Base-by-base conservation (phyloP, 768 basidiomycete species). In the Tephrocybe sp. region DNA sequence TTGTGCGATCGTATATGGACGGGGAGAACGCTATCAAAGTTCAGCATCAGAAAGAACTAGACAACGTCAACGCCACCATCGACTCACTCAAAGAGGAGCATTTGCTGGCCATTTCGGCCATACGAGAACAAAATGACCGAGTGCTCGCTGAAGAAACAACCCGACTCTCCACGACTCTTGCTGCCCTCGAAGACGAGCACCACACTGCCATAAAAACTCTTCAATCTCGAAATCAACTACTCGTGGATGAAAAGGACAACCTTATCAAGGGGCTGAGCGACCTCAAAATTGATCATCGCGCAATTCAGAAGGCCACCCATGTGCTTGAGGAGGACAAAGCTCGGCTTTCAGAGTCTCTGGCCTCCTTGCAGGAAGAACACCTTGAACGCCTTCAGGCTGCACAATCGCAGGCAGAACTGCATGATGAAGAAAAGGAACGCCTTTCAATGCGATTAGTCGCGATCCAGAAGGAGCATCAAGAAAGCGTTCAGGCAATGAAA, bases 141-240 rank as follows among this genome's bases (percentile, higher is more conserved):
- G 58, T 49, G 2, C 52, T 85, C 15, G 54, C 61, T 4, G 73
- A 79, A 51, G 81, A 85, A 61, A 78, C 74, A 34, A 68, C 69
- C 28, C 74, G 68, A 30, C 70, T 83, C 32, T 61, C 71, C 20
- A 62, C 65, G 4, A 63, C 71, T 3, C 53, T 87, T 18, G 73
- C 76, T n/a, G 80, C 85, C 11, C 56, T 64, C 3, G 72, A 79
- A 48, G 81, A 84, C 58, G 77, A 75, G 33, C 68, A 73, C 39
- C 74, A 68, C 33, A 71, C 69, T 25, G 73, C 75, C 36, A 68
- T 72, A 12, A 70, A 73, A 58, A 64, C 53, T 43, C 49, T 57
- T 40, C 48, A 39, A 12, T 49, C 36, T 11, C 45, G 59, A 39
- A 53, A 48, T 25, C 42, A 45, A 40, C 24, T 37, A 3, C 48